phyloP scores from a whole-genome alignment of 306 rosid genomes.

The Boehmeria nivea region DNA sequence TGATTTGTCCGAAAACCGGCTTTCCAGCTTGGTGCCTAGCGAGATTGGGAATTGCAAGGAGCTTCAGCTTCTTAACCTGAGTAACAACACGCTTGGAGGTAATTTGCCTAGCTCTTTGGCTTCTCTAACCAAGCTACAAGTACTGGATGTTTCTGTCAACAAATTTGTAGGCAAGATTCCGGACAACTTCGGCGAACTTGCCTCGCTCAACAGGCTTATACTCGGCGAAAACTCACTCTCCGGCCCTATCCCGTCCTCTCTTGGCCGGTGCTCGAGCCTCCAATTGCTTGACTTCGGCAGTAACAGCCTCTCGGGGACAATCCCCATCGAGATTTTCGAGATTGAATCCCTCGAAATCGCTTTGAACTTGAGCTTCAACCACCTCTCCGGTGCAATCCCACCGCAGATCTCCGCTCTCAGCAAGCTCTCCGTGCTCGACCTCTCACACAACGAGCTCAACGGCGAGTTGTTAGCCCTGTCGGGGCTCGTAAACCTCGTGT shows the following conservation, averaged over 20 bases:
- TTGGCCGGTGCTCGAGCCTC: slow-evolving; percentile 60
- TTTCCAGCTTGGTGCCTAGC: slow-evolving; percentile 52
- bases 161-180: slow-evolving; percentile 52
- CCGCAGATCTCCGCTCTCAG: slow-evolving; percentile 54
- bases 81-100: slow-evolving; percentile 71
- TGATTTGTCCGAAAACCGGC: slow-evolving; percentile 68
- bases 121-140: slow-evolving; percentile 59
- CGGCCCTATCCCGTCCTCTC: slow-evolving; percentile 57
- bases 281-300: slow-evolving; percentile 72
- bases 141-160: slow-evolving; percentile 64
- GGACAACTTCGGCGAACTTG: slow-evolving; percentile 46
- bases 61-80: slow-evolving; percentile 75
- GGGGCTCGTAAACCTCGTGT: slow-evolving; percentile 65
- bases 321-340: slow-evolving; percentile 54
- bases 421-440: slow-evolving; percentile 66
- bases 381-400: slow-evolving; percentile 55
- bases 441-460: slow-evolving; percentile 65
- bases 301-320: slow-evolving; percentile 58
- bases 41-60: slow-evolving; percentile 63
- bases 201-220: slow-evolving; percentile 57
- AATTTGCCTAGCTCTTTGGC: slow-evolving; percentile 50
- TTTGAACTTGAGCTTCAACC: slow-evolving; percentile 68
- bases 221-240: slow-evolving; percentile 51
- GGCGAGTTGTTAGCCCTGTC: slow-evolving; percentile 61
- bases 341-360: slow-evolving; percentile 73